A percentile compares a stretch with the other conserved stretches of the same genome.
These are phyloP conservation scores for Pichia sp. DNA, from an alignment of 1,139 yeast species.

Conservation along the genomic window DNA sequence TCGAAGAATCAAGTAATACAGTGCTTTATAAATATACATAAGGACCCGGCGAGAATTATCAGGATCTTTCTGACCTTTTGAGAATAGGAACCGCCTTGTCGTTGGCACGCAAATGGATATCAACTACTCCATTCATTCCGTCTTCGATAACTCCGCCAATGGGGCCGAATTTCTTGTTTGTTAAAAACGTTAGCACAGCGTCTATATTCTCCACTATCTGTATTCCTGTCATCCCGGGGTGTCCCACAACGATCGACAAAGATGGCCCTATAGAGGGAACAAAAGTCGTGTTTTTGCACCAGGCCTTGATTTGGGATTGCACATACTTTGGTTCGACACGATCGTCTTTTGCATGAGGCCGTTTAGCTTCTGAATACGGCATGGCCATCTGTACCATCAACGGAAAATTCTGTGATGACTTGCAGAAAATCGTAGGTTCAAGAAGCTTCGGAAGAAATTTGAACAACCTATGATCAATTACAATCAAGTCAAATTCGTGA, in stretches of 20 bases:
- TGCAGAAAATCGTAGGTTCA: conserved; percentile 53
- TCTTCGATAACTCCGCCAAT: conserved; percentile 55
- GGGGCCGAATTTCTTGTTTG: conserved; percentile 45
- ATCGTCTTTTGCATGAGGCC: conserved; percentile 38
- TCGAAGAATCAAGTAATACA: background rate
- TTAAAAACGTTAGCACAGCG: conserved; percentile 49
- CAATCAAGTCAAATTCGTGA: conserved; percentile 59
- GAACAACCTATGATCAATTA: conserved; percentile 63
- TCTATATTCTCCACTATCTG: conserved; percentile 52
- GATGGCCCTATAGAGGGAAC: conserved; percentile 57
- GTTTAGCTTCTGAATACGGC: conserved; percentile 41
- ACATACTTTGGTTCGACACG: conserved; percentile 62
- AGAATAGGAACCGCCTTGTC: conserved; percentile 53
- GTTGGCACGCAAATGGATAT: conserved; percentile 37
- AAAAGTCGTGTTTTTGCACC: conserved; percentile 55
- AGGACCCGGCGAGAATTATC: background rate
- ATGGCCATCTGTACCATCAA: conserved; percentile 61
- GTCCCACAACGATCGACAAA: conserved; percentile 51
- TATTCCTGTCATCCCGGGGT: conserved; percentile 39
- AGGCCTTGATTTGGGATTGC: conserved; percentile 54
- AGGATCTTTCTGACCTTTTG: conserved; percentile 6
- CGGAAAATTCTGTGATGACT: conserved; percentile 58
- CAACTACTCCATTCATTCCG: conserved; percentile 41
- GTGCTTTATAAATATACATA: background rate
- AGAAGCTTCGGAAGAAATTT: conserved; percentile 52